Conservation (phyloP, 2,329 filamentous ascomycete species). For the Dactylella cylindrospora region DNA sequence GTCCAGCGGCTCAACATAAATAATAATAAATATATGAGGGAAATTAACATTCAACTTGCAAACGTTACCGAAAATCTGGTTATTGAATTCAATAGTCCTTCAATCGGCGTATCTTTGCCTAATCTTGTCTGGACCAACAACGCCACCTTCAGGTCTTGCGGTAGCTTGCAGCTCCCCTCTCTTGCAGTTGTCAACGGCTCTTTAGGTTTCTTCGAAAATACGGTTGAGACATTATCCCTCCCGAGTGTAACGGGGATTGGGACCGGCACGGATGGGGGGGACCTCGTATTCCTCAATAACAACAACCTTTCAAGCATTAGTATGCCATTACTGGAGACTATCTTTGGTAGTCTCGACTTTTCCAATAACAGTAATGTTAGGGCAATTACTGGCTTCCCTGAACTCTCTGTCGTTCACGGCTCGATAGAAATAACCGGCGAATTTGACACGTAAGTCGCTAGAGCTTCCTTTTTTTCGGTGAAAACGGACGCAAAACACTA, state of each 20-base stretch:
- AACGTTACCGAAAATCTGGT: slow-evolving; percentile 70
- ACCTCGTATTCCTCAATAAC: not conserved
- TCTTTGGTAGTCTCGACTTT: slow-evolving; percentile 60
- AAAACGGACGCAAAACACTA: not conserved
- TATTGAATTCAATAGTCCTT: slow-evolving; percentile 77
- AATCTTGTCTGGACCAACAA: slow-evolving; percentile 76
- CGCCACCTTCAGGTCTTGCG: slow-evolving; percentile 79
- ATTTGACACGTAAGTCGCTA: not conserved
- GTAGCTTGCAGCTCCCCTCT: slow-evolving; percentile 70
- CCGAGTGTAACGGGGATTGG: slow-evolving; percentile 63
- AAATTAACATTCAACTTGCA: slow-evolving; percentile 73
- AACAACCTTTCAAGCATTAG: not conserved
- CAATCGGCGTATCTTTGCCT: slow-evolving; percentile 69
- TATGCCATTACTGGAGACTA: slow-evolving; percentile 44
- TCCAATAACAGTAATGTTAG: slow-evolving; percentile 63
- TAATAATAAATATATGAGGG: slow-evolving; percentile 81
- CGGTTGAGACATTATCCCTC: slow-evolving; percentile 50
- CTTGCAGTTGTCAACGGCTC: slow-evolving; percentile 73
- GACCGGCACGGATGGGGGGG: slow-evolving; percentile 65
- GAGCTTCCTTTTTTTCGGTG: not conserved
- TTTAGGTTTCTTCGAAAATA: slow-evolving; percentile 80
- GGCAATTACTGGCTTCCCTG: slow-evolving; percentile 57
- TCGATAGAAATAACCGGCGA: not conserved
- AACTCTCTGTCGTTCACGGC: not conserved
- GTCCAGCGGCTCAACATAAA: slow-evolving; percentile 74